Base-by-base conservation (phyloP, 176 grass and related monocot genomes). In the Poa annua region DNA sequence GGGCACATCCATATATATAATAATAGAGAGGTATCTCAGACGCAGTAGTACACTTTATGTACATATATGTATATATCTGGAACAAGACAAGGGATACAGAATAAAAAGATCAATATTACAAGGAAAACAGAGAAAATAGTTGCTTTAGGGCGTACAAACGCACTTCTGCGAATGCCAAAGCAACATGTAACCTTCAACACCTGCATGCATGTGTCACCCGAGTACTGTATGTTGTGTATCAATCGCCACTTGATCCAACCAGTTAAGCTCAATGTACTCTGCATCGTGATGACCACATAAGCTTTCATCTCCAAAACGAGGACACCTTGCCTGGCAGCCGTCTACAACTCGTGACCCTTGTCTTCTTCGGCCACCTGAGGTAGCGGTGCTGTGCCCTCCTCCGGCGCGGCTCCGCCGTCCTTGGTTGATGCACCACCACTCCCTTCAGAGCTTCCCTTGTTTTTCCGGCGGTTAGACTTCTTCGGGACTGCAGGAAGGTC, bases 401-500 rank as follows among this genome's bases (percentile, higher is more conserved):
- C 87, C 24, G 57, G 33, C 8, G 77, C 65, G 55, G 84, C 67
- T 1, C 50, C 82, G 3, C 76, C 36, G 55, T 66, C 80, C 22
- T 86, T 88, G 63, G 86, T 33, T 4, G 32, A 47, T 11, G 29
- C 73, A 36, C 80, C 67, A 3, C 84, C 81, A 49, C 16, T 78
- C 32, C 71, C 89, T 21, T 81, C 85, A 0, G 88, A 77, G 61
- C 79, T 72, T 42, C 66, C 81, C 84, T 94, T 97, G 81, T 70
- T 86, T 85, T 85, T 90, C 80, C 86, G 74, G 48, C 92, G 89
- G 65, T 71, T 91, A 29, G 91, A 86, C 57, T 98, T 90, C 87
- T 98, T 98, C 29, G 96, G 96, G n/a, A 95, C 83, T 4, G 86
- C 85, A 38, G 96, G 95, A 42, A 88, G 79, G 52, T 91, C 90